Conservation (phyloP, 495 filamentous ascomycete species). For the Aspergillus baeticus region DNA sequence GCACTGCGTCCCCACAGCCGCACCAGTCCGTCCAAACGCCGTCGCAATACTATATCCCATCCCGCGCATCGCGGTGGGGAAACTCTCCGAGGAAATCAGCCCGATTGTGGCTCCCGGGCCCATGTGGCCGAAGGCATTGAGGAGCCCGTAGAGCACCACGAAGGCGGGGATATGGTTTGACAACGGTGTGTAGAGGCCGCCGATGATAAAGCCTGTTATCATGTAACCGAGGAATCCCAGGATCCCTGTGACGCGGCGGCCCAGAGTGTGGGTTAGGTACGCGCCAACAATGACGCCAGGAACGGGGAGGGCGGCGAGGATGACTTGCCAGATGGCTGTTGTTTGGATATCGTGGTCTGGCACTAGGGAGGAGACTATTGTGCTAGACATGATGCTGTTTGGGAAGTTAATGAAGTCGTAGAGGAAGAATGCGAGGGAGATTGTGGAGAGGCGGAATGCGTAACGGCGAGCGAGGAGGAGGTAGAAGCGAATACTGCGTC, state of each 20-base stretch:
- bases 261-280: slow-evolving; percentile 33
- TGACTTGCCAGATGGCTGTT: slow-evolving; percentile 38
- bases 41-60: slow-evolving; percentile 37
- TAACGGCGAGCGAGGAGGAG: slow-evolving; percentile 28
- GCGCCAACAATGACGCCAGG: slow-evolving; percentile 35
- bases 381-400: slow-evolving; percentile 39
- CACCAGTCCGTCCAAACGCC: slow-evolving; percentile 36
- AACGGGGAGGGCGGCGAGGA: slow-evolving; percentile 34
- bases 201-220: slow-evolving; percentile 37
- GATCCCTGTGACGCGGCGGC: slow-evolving; percentile 33
- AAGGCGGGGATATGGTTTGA: slow-evolving; percentile 35
- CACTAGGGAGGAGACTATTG: slow-evolving; percentile 38
- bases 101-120: slow-evolving; percentile 37
- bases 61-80: slow-evolving; percentile 36
- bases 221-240: slow-evolving; percentile 33
- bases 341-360: slow-evolving; percentile 29
- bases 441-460: slow-evolving; percentile 29
- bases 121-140: slow-evolving; percentile 38
- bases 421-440: slow-evolving; percentile 34
- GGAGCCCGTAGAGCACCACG: slow-evolving; percentile 36
- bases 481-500: slow-evolving; percentile 22
- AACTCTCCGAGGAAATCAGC: slow-evolving; percentile 32
- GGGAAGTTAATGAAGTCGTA: slow-evolving; percentile 41
- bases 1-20: slow-evolving; percentile 35
- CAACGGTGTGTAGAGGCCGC: slow-evolving; percentile 26